Base-by-base conservation (phyloP, 768 basidiomycete species). In the Rhizopogon vinicolor region DNA sequence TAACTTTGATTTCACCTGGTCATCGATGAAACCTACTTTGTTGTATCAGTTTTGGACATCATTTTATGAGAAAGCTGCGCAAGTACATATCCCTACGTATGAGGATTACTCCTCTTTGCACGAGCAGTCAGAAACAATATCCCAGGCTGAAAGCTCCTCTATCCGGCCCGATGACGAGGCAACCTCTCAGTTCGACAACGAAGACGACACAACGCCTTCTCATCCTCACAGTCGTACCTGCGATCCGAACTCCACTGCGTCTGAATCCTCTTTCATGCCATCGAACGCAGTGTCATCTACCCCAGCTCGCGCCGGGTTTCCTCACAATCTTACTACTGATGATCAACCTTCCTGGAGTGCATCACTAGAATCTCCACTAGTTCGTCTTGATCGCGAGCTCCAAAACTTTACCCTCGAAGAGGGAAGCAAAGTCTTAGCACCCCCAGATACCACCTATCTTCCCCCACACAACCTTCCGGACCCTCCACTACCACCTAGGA, bases 61-160 rank as follows among this genome's bases (percentile, higher is more conserved):
- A 0, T 98, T 99, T 77, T 98, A 94, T 66, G 94, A 98, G 65
- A 84, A 89, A 56, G 93, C 94, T 8, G 95, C 96, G 3, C 87
- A 92, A 62, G 87, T 93, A 29, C 84, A 86, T 41, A 87, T 94
- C 43, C 86, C 88, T 4, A 84, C 83, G 1, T 84, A 78, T 35
- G 91, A 85, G 13, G 86, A 91, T 54, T 78, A 83, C 56, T 82
- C 80, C n/a, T 79, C 75, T 7, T 74, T 76, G 41, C 76, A 81
- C 45, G 85, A 83, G 18, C 71, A 75, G 6, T 77, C 78, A 1
- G 72, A 78, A 54, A 59, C 68, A 16, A 16, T 9, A 37, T 45
- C 69, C 6, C 58, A 52, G 22, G 41, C 18, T n/a, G 58, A 60
- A 52, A 55, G 14, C 28, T 44, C 45, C 28, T 44, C 54, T 39